Evolutionary conservation across 2,329 filamentous ascomycete species (phyloP).

Genomic region (Sphaerostilbella broomeana): DNA sequence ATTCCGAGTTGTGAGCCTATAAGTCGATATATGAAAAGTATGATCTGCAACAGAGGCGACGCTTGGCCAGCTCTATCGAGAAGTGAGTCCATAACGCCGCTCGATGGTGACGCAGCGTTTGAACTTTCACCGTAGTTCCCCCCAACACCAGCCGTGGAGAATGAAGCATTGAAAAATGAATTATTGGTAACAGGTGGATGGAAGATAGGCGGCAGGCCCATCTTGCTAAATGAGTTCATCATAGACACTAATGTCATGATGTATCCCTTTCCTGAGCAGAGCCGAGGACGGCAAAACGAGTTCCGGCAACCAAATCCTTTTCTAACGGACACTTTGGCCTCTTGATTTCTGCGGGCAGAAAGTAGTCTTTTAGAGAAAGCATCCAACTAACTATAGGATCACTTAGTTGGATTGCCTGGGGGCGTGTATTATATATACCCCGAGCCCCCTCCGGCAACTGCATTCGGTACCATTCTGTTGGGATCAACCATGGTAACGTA

Average conservation of each 20-base stretch:
- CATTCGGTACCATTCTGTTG: no score
- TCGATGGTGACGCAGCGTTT: constrained; percentile 17
- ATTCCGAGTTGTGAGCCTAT: constrained; percentile 40
- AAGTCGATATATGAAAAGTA: constrained; percentile 41
- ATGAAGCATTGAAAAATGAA: constrained; percentile 16
- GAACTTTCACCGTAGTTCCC: not conserved
- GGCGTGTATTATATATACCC: no score
- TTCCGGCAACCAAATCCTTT: no score
- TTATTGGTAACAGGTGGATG: constrained; percentile 17
- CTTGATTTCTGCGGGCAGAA: no score
- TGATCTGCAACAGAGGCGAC: constrained; percentile 35
- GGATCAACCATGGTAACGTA: no score
- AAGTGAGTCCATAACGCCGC: constrained; percentile 37
- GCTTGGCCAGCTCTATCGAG: constrained; percentile 38
- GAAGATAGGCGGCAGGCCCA: constrained; percentile 25
- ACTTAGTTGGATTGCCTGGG: no score
- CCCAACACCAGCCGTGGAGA: not conserved
- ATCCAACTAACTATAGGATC: no score
- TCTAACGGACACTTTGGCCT: no score
- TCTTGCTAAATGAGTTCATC: constrained; percentile 23
- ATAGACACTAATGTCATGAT: constrained; percentile 8
- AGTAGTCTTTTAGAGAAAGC: no score
- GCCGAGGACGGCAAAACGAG: no score
- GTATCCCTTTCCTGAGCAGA: no score
- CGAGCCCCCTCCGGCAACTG: no score